Percentiles rank a stretch among this genome's conserved stretches.
Conservation (phyloP, 495 filamentous ascomycete species). For the Talaromyces adpressus region DNA sequence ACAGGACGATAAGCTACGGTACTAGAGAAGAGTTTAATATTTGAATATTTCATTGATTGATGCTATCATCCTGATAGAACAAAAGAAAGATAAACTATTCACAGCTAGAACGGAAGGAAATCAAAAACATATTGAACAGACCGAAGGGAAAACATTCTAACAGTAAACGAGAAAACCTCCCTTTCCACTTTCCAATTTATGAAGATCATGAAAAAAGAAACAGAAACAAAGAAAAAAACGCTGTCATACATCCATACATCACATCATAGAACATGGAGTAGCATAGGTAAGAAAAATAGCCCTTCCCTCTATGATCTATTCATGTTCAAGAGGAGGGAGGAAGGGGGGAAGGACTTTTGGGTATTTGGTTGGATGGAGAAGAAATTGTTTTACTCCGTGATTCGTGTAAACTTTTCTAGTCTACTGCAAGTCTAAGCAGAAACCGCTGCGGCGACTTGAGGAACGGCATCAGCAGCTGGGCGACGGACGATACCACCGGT, state of each 20-base stretch:
- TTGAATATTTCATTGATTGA: neutral
- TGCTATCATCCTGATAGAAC: neutral
- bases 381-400: neutral
- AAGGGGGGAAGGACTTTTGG: conserved; percentile 3
- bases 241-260: conserved; percentile 6
- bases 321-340: neutral
- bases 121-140: conserved; percentile 5
- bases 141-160: neutral
- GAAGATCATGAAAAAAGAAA: conserved; percentile 2
- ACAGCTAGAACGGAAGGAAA: neutral
- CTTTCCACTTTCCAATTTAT: conserved; percentile 6
- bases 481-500: conserved; percentile 92
- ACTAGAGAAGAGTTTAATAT: neutral
- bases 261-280: conserved; percentile 3
- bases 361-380: neutral
- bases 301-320: conserved; percentile 3
- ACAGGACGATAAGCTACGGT: too few species aligned
- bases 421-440: conserved; percentile 15
- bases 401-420: neutral
- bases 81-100: neutral
- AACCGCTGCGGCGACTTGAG: conserved; percentile 20
- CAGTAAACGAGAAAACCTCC: conserved; percentile 1
- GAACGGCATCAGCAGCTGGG: conserved; percentile 49
- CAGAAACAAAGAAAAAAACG: neutral
- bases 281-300: neutral